These are phyloP conservation scores for Xylaria sp. DNA, from an alignment of 2,329 filamentous ascomycete species.

Conservation along the genomic window DNA sequence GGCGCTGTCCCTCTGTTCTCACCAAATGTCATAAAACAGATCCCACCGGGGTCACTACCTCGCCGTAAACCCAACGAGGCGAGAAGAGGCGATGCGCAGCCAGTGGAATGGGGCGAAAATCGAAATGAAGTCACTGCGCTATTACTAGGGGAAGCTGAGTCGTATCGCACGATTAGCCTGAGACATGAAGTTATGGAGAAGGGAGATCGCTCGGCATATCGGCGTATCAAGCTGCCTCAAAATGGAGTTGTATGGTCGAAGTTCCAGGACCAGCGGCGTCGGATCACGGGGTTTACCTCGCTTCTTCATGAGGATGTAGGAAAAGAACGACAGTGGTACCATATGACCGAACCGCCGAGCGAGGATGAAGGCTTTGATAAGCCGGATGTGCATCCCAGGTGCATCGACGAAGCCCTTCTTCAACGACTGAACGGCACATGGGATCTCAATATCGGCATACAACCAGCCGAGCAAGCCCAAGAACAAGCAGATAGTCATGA, in stretches of 20 bases:
- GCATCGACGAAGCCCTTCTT: neutral
- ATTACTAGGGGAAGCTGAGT: conserved; percentile 4
- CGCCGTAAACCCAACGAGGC: neutral
- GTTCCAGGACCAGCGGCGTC: conserved; percentile 2
- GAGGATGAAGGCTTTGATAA: neutral
- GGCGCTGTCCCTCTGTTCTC: conserved; percentile 8
- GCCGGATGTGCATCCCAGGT: neutral
- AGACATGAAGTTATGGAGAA: neutral
- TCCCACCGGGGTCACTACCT: neutral
- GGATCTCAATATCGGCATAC: neutral
- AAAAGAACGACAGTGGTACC: conserved; percentile 11
- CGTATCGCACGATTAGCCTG: neutral
- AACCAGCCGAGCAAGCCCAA: neutral
- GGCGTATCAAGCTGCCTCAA: conserved; percentile 6
- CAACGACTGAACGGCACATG: conserved; percentile 5
- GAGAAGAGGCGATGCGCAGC: neutral
- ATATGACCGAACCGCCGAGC: neutral
- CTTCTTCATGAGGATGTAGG: conserved; percentile 14
- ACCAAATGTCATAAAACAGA: conserved; percentile 1
- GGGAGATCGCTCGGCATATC: conserved; percentile 3
- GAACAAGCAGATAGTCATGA: neutral
- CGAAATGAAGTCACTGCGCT: neutral
- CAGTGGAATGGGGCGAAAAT: neutral
- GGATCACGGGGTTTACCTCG: conserved; percentile 2
- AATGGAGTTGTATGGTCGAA: conserved; percentile 1